These are phyloP conservation scores for Coemansia sp. DNA, from an alignment of 192 early-diverging fungal genomes.

Conservation along the genomic window DNA sequence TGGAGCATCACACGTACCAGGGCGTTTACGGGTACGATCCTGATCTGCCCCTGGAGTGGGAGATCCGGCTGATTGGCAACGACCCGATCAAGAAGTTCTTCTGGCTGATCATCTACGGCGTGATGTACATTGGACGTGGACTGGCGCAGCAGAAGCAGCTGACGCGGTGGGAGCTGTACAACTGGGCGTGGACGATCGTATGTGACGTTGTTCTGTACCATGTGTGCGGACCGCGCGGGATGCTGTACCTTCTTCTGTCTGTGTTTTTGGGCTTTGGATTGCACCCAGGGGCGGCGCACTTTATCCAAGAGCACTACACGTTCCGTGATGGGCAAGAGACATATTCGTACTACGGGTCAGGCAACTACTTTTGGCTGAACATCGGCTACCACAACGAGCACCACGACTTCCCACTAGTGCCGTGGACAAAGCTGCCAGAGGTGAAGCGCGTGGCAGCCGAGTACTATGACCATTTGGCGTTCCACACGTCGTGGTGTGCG, in stretches of 20 bases:
- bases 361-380: conserved; percentile 89
- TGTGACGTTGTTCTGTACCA: conserved; percentile 59
- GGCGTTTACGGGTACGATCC: conserved; percentile 92
- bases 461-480: conserved; percentile 83
- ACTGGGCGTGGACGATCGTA: conserved; percentile 67
- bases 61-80: conserved; percentile 73
- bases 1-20: conserved; percentile 97
- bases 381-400: conserved; percentile 98
- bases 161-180: conserved; percentile 76
- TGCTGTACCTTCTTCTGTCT: conserved; percentile 68
- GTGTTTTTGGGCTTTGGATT: conserved; percentile 82
- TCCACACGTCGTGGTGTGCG: conserved; percentile 84
- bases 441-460: conserved; percentile 79
- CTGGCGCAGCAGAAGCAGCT: conserved; percentile 66
- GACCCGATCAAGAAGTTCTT: conserved; percentile 68
- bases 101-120: conserved; percentile 81
- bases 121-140: conserved; percentile 83
- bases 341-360: conserved; percentile 93
- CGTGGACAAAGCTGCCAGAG: conserved; percentile 83
- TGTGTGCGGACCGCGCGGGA: conserved; percentile 63
- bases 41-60: conserved; percentile 88
- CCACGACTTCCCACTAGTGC: conserved; percentile 90
- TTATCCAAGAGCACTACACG: conserved; percentile 96
- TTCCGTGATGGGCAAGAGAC: conserved; percentile 93
- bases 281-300: conserved; percentile 94